Conservation (phyloP, 108 stramenopile genomes). For the Epithemia pelagica region DNA sequence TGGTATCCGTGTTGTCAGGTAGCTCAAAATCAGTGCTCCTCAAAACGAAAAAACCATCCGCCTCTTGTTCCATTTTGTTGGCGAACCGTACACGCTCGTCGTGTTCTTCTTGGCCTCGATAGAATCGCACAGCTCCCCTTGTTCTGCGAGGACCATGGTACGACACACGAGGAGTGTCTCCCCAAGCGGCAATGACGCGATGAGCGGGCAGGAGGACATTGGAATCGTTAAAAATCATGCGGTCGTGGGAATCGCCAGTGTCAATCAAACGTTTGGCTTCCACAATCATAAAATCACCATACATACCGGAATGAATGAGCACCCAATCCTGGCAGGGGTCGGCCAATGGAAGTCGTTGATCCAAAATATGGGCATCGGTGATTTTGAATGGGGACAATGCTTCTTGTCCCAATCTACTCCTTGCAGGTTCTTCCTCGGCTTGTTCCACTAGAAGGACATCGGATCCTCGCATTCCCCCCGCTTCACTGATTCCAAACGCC, state of each 20-base stretch:
- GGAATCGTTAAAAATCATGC: constrained; percentile 25
- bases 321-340: constrained; percentile 51
- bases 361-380: constrained; percentile 38
- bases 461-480: constrained; percentile 29
- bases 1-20: constrained; percentile 30
- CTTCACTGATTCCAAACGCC: constrained; percentile 26
- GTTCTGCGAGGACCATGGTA: constrained; percentile 43
- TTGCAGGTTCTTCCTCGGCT: no score
- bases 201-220: constrained; percentile 12
- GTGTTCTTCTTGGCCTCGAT: no score
- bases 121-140: constrained; percentile 31
- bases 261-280: constrained; percentile 36
- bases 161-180: constrained; percentile 19
- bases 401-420: no score
- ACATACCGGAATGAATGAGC: constrained; percentile 5
- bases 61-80: constrained; percentile 12
- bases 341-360: constrained; percentile 7
- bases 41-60: constrained; percentile 35
- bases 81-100: constrained; percentile 17
- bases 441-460: constrained; percentile 32
- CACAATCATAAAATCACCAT: constrained; percentile 42
- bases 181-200: constrained; percentile 61
- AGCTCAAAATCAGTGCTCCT: constrained; percentile 13
- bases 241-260: constrained; percentile 48
- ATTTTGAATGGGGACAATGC: constrained; percentile 22